phyloP scores from a whole-genome alignment of 495 filamentous ascomycete genomes.

The Podospora conica region DNA sequence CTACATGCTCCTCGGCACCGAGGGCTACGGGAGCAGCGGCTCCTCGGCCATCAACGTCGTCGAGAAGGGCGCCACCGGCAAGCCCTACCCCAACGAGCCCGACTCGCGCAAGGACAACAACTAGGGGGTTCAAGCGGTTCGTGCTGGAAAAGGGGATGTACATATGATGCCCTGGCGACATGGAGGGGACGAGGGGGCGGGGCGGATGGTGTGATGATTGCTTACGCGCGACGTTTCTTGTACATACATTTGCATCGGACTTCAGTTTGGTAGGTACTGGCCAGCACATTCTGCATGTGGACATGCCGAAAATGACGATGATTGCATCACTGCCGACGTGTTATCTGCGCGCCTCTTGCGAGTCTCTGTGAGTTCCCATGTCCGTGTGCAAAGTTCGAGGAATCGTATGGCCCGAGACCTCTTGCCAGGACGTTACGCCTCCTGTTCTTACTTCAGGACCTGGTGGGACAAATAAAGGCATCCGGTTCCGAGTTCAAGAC shows the following conservation, averaged over 20 bases:
- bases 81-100: constrained; percentile 8
- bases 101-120: constrained; percentile 11
- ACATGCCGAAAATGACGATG: neutral
- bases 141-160: neutral
- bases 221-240: neutral
- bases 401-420: too few relatives aligned
- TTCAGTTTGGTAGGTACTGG: too few relatives aligned
- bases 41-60: constrained; percentile 45
- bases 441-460: too few relatives aligned
- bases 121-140: neutral
- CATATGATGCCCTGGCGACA: neutral
- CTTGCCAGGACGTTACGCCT: too few relatives aligned
- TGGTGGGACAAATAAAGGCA: too few relatives aligned
- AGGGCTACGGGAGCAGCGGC: constrained; percentile 53
- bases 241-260: neutral
- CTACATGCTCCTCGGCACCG: constrained; percentile 55
- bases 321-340: neutral
- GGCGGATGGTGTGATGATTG: neutral
- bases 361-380: too few relatives aligned
- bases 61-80: neutral
- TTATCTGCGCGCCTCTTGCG: neutral
- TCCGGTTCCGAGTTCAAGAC: too few relatives aligned
- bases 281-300: neutral
- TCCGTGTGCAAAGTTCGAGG: too few relatives aligned
- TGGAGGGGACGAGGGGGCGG: neutral